Base-by-base conservation (phyloP, 352 stramenopile genomes). In the Salisapilia sapeloensis region DNA sequence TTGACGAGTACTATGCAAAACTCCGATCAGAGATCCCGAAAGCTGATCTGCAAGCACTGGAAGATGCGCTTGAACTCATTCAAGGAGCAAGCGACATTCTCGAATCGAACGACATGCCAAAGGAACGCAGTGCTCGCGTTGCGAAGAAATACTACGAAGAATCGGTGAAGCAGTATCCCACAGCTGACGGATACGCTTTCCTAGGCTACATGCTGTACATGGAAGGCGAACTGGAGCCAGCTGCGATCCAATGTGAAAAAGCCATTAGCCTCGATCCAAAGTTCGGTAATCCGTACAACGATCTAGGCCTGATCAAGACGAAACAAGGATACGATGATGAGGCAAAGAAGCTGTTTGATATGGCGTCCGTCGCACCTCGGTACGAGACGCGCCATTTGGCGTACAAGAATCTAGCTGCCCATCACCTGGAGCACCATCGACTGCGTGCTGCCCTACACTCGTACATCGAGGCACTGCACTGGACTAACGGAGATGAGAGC, bases 381-480 rank as follows among this genome's bases (percentile, higher is more conserved):
- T 75, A 82, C 35, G 69, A 80, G 10, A 57, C 77, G 27, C 71
- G 69, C 21, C 58, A 82, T 13, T 82, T 75, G 15, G 60, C 65
- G 24, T 67, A 55, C 29, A 44, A 77, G 24, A 77, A 82, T 38
- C 37, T 82, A n/a, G 69, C 65, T 1, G 56, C 55, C 15, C 27
- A 80, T 37, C 51, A 82, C 31, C 40, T 82, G 13, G 60, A 75
- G 21, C 53, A 82, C 23, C 54, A 82, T 31, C 60, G 59, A 2
- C 47, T 82, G 9, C 78, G 79, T 31, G 40, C 41, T 2, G 65
- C 69, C 10, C 40, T 85, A 23, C 65, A 82, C 33, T 52, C 80
- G 29, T 85, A 85, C 39, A 85, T 85, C 24, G 58, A 81, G 30
- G 53, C 65, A 19, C 48, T 85, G 40, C 59, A 71, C 29, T 85